Conservation (phyloP, 257 asterid species). For the Ocimum tenuiflorum region DNA sequence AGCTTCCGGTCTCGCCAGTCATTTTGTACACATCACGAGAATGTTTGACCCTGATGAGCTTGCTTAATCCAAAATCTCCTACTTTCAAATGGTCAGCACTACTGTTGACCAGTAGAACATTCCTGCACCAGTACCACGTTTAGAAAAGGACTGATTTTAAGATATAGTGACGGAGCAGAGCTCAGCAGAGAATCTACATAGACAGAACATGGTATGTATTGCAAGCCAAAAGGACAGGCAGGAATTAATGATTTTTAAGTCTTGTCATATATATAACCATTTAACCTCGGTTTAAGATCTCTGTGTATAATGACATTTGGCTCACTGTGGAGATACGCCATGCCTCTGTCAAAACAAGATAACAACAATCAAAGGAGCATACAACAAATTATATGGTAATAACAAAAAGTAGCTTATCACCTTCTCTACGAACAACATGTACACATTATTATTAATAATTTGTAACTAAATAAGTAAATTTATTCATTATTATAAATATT, state of each 20-base stretch:
- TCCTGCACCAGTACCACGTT: slow-evolving; percentile 44
- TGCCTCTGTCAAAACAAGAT: slow-evolving; percentile 66
- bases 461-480: too few relatives aligned
- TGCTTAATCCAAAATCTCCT: slow-evolving; percentile 96
- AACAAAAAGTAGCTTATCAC: too few relatives aligned
- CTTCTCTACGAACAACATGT: too few relatives aligned
- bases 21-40: slow-evolving; percentile 89
- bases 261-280: slow-evolving; percentile 19
- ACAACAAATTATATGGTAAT: neutral
- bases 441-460: too few relatives aligned
- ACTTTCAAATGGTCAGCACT: slow-evolving; percentile 96
- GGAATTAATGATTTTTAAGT: neutral
- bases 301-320: slow-evolving; percentile 94
- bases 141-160: slow-evolving; percentile 13
- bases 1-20: slow-evolving; percentile 99
- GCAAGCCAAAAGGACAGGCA: slow-evolving; percentile 6
- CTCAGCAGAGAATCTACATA: neutral
- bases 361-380: slow-evolving; percentile 17
- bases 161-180: slow-evolving; percentile 2
- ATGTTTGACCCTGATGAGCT: slow-evolving; percentile 80
- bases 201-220: neutral
- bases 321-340: slow-evolving; percentile 97
- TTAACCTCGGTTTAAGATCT: slow-evolving; percentile 95
- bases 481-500: too few relatives aligned
- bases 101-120: slow-evolving; percentile 85